Evolutionary conservation across 345 rosid species (phyloP), one percentile per base, ranked within the genome.

Genomic region (Populus deltoides): DNA sequence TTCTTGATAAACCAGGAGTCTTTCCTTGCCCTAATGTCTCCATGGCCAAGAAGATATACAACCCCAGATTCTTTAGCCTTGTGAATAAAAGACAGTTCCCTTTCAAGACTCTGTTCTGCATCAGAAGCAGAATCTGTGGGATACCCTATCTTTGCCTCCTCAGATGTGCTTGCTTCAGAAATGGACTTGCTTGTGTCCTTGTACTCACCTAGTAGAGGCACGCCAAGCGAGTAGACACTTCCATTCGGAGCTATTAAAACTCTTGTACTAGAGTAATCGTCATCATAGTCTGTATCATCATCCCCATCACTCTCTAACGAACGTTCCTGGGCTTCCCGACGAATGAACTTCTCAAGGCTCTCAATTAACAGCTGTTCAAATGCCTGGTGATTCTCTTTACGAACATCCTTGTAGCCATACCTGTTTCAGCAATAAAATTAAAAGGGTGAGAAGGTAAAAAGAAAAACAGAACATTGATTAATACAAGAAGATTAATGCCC

Each of bases 1-100:
- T 97, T 97, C 90, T 97, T 97, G 68, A 92, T 81, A 82, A 97
- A 97, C 99, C 98, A 97, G 6, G 99, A 97, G 78, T 97, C 96
- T 82, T 93, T 97, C 83, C 93, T 91, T 49, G 99, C 98, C 78
- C 99, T 87, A 45, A 97, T 97, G 79, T 94, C 98, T 0, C 99
- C 99, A 20, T 94, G 99, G 29, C 99, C 99, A 0, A 97, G 98
- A 80, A 97, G 91, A 90, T 97, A 94, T 74, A 97, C 99, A 0
- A 97, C 96, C 45, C 98, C 99, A 12, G 94, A 92, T 81, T 91
- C 97, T 86, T 92, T 91, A 15, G 99, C 98, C 86, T 89, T 91
- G 81, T 86, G 92, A 78, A 97, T 89, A 83, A 97, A 97, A 41
- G 98, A 97, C 36, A 97, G 84, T 89, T 92, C 99, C 71, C 97